Evolutionary conservation across 2,329 filamentous ascomycete species (phyloP).

Genomic region (Exophiala sp.): DNA sequence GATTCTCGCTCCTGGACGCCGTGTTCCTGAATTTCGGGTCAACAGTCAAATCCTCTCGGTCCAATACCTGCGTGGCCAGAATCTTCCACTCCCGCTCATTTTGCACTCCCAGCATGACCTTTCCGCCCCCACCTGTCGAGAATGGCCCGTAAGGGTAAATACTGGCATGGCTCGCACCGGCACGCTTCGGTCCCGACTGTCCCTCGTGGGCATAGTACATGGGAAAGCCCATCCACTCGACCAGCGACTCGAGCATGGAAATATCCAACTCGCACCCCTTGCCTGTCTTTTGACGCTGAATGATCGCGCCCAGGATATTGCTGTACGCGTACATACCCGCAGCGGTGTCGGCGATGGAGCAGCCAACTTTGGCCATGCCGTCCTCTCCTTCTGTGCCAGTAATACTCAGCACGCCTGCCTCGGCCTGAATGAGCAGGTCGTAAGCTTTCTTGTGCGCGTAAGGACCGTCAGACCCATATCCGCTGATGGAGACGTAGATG

Average conservation of each 20-base stretch:
- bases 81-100: slow-evolving; percentile 56
- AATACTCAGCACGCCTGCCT: slow-evolving; percentile 52
- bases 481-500: slow-evolving; percentile 55
- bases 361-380: slow-evolving; percentile 50
- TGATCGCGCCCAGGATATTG: slow-evolving; percentile 50
- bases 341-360: slow-evolving; percentile 55
- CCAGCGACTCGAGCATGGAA: slow-evolving; percentile 58
- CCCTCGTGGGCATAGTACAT: slow-evolving; percentile 53
- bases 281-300: slow-evolving; percentile 49
- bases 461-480: slow-evolving; percentile 51
- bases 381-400: slow-evolving; percentile 41
- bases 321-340: slow-evolving; percentile 53
- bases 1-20: slow-evolving; percentile 45
- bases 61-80: slow-evolving; percentile 48
- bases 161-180: slow-evolving; percentile 52
- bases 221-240: slow-evolving; percentile 59
- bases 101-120: slow-evolving; percentile 57
- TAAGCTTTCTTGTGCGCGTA: slow-evolving; percentile 56
- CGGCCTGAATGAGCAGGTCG: slow-evolving; percentile 54
- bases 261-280: slow-evolving; percentile 52
- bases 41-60: slow-evolving; percentile 39
- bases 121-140: slow-evolving; percentile 44
- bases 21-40: slow-evolving; percentile 51
- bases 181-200: slow-evolving; percentile 42
- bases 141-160: slow-evolving; percentile 59